A percentile compares a stretch with the other conserved stretches of the same genome.
Conservation (phyloP, 2,329 filamentous ascomycete species). For the Sphaerostilbella broomeana region DNA sequence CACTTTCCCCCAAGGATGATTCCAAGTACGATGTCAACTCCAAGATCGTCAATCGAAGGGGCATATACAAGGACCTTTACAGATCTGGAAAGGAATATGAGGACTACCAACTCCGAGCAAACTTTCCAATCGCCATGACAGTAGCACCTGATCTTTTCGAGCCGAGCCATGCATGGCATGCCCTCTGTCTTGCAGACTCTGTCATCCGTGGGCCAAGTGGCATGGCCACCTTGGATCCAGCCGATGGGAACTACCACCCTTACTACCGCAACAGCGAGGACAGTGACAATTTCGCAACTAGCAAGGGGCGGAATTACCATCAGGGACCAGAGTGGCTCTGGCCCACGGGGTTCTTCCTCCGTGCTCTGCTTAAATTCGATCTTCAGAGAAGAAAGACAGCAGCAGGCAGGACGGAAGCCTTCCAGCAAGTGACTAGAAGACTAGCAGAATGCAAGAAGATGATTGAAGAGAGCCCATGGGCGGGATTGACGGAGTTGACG, state of each 20-base stretch:
- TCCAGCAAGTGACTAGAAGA: constrained; percentile 86
- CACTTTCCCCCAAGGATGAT: constrained; percentile 63
- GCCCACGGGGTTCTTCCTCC: constrained; percentile 92
- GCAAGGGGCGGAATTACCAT: constrained; percentile 95
- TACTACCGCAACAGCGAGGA: constrained; percentile 96
- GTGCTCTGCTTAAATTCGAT: constrained; percentile 87
- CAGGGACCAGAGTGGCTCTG: constrained; percentile 98
- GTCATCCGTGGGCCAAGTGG: constrained; percentile 79
- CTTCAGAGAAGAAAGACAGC: constrained; percentile 55
- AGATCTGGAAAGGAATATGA: constrained; percentile 91
- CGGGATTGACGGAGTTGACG: constrained; percentile 85
- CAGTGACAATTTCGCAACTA: constrained; percentile 80
- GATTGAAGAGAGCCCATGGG: constrained; percentile 76
- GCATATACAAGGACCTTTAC: constrained; percentile 98
- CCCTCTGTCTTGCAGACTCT: constrained; percentile 73
- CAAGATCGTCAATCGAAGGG: constrained; percentile 74
- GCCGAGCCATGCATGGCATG: constrained; percentile 66
- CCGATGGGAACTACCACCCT: constrained; percentile 86
- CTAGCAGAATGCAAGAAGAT: constrained; percentile 79
- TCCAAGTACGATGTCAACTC: constrained; percentile 72
- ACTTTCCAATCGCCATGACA: constrained; percentile 93
- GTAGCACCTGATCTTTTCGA: constrained; percentile 87
- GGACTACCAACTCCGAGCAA: constrained; percentile 91
- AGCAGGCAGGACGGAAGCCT: constrained; percentile 73
- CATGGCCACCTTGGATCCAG: constrained; percentile 92